Conservation (phyloP, 371 early-diverging fungal genomes). For the Mucor indicus region DNA sequence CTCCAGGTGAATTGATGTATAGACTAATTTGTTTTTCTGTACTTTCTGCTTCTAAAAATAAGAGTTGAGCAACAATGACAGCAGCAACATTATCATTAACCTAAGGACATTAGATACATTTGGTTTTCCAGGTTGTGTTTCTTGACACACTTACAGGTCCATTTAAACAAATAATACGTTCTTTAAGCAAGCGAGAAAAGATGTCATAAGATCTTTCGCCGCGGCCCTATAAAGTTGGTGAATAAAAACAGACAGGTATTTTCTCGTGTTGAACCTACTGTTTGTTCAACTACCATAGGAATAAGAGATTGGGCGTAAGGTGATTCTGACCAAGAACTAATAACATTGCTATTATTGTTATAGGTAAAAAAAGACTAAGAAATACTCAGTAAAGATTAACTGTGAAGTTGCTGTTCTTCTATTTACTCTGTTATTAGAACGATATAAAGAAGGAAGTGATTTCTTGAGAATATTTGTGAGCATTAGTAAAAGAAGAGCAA, state of each 20-base stretch:
- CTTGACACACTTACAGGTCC: constrained; percentile 60
- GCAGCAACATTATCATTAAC: constrained; percentile 83
- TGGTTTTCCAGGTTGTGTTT: too few species aligned
- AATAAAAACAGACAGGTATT: neutral
- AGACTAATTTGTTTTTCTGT: constrained; percentile 89
- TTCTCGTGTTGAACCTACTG: constrained; percentile 41
- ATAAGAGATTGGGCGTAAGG: constrained; percentile 54
- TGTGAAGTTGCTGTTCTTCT: neutral
- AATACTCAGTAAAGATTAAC: neutral
- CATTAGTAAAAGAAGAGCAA: neutral
- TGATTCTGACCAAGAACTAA: constrained; percentile 21
- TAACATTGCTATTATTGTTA: constrained; percentile 1
- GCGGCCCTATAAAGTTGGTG: constrained; percentile 39
- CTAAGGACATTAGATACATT: constrained; percentile 26
- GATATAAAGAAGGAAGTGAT: neutral
- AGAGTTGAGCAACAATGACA: constrained; percentile 88
- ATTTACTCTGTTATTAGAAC: constrained; percentile 1
- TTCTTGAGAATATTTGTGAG: neutral
- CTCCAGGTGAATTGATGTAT: constrained; percentile 97
- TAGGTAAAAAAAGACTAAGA: constrained; percentile 10
- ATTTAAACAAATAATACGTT: constrained; percentile 93
- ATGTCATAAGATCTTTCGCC: constrained; percentile 93
- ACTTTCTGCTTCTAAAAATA: constrained; percentile 95
- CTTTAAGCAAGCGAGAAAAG: constrained; percentile 94
- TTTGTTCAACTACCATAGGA: constrained; percentile 72